Evolutionary conservation across 2,329 filamentous ascomycete species (phyloP).

Genomic region (Ceratocystis lukuohia): DNA sequence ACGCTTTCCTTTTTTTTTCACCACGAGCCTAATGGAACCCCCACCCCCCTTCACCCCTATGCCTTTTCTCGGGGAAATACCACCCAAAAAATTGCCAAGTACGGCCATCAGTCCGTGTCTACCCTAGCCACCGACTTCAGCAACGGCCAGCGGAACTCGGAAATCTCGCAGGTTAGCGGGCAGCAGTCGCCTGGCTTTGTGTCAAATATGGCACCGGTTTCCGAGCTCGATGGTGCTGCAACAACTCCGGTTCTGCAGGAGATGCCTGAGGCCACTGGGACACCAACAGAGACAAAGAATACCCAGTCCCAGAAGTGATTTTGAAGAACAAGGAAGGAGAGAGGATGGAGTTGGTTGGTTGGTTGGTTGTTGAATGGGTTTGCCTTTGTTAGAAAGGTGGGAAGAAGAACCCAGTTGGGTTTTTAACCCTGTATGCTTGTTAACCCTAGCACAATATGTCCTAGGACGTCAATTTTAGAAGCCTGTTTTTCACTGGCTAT

Average conservation of each 20-base stretch:
- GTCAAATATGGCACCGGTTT: not conserved
- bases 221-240: not conserved
- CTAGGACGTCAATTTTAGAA: not conserved
- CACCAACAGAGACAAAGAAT: not conserved
- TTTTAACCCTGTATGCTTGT: not conserved
- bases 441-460: not conserved
- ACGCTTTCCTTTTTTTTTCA: too few relatives aligned
- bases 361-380: not conserved
- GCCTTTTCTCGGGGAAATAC: not conserved
- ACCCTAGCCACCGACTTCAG: not conserved
- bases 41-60: too few relatives aligned
- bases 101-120: slow-evolving; percentile 2
- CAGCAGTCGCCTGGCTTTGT: slow-evolving; percentile 5
- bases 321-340: not conserved
- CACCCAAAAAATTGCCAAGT: not conserved
- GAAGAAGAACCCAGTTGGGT: not conserved
- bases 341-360: not conserved
- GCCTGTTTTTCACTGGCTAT: not conserved
- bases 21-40: too few relatives aligned
- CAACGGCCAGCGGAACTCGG: not conserved
- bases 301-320: not conserved
- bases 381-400: not conserved
- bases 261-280: not conserved
- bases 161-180: not conserved
- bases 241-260: slow-evolving; percentile 1